Conservation (phyloP, 2,329 filamentous ascomycete genomes). For the Lomentospora prolificans region DNA sequence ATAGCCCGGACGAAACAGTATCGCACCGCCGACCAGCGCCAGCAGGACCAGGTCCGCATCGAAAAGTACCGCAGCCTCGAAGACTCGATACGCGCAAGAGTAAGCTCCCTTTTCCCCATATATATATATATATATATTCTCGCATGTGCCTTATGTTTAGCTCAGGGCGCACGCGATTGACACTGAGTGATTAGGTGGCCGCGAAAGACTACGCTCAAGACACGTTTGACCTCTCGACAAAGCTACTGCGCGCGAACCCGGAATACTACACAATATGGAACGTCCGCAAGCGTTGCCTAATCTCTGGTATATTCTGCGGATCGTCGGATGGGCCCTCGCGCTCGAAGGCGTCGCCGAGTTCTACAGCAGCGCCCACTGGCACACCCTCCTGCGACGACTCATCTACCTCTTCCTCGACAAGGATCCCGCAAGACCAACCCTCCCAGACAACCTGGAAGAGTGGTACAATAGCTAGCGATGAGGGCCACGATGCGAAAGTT, state of each 20-base stretch:
- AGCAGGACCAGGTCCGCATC: conserved; percentile 67
- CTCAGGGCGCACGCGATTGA: not conserved
- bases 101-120: conserved; percentile 20
- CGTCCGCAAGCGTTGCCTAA: conserved; percentile 64
- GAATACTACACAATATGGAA: conserved; percentile 93
- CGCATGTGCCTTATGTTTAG: not conserved
- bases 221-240: conserved; percentile 59
- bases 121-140: not conserved
- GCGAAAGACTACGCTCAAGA: conserved; percentile 39
- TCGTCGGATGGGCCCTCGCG: conserved; percentile 37
- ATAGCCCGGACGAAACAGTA: conserved; percentile 57
- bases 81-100: conserved; percentile 55
- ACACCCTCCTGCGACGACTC: conserved; percentile 55
- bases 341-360: conserved; percentile 46
- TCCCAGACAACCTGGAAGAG: conserved; percentile 40
- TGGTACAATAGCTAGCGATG: conserved; percentile 43
- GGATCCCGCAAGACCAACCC: conserved; percentile 36
- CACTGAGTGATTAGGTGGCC: conserved; percentile 19
- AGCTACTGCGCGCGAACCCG: conserved; percentile 65
- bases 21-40: conserved; percentile 59
- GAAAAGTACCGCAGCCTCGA: conserved; percentile 65
- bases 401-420: conserved; percentile 40
- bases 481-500: conserved; percentile 19
- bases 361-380: conserved; percentile 43
- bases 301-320: conserved; percentile 47